These are phyloP conservation scores for Metschnikowia noctiluminum DNA, from an alignment of 805 yeast genomes.

Conservation along the genomic window DNA sequence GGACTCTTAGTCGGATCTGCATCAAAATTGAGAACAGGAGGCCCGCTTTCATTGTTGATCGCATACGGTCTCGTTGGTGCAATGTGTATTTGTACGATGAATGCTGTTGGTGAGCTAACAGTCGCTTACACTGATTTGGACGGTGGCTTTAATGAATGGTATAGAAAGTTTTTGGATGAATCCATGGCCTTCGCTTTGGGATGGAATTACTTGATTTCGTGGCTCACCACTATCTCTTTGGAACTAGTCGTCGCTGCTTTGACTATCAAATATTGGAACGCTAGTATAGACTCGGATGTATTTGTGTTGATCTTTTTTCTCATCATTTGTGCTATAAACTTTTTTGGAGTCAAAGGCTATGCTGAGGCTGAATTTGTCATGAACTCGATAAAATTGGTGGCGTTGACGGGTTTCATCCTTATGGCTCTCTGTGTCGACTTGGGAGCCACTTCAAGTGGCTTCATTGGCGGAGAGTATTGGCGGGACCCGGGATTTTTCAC, in stretches of 20 bases:
- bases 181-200: slow-evolving; percentile 36
- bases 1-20: slow-evolving; percentile 42
- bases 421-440: slow-evolving; percentile 38
- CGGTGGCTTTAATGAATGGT: slow-evolving; percentile 28
- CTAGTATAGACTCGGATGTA: slow-evolving; percentile 49
- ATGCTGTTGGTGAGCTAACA: slow-evolving; percentile 52
- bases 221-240: slow-evolving; percentile 19
- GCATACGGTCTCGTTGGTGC: slow-evolving; percentile 23
- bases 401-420: slow-evolving; percentile 38
- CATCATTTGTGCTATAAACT: slow-evolving; percentile 43
- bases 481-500: slow-evolving; percentile 36
- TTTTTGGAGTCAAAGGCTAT: slow-evolving; percentile 45
- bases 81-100: slow-evolving; percentile 32
- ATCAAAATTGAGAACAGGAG: slow-evolving; percentile 22
- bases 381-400: slow-evolving; percentile 34
- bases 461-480: slow-evolving; percentile 41
- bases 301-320: slow-evolving; percentile 52
- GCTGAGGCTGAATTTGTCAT: slow-evolving; percentile 42
- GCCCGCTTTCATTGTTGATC: slow-evolving; percentile 23
- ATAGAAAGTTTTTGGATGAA: slow-evolving; percentile 32
- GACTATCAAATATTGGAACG: slow-evolving; percentile 57
- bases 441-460: slow-evolving; percentile 29
- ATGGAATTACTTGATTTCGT: slow-evolving; percentile 35
- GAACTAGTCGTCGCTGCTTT: slow-evolving; percentile 27
- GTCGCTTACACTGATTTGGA: slow-evolving; percentile 53